Evolutionary conservation across 2,329 filamentous ascomycete species (phyloP), one percentile per base, ranked within the genome.

Genomic region (Colletotrichum neosansevieriae): DNA sequence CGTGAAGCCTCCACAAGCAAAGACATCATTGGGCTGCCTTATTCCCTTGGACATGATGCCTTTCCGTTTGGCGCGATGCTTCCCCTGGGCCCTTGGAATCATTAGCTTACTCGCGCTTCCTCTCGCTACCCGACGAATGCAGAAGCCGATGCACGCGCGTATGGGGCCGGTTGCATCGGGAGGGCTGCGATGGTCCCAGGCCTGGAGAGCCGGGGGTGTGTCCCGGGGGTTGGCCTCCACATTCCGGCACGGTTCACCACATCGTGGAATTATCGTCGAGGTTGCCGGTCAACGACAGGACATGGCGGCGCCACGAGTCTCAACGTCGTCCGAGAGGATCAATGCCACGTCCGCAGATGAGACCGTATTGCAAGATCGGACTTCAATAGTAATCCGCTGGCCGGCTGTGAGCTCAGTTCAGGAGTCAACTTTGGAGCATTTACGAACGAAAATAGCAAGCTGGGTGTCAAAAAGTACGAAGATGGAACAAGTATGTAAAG

Each of bases 271-370:
- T n/a, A 58, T 24, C 65, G n/a, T 17, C 45, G 5, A 44, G 24
- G 61, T 69, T 66, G 66, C 61, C 49, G 49, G 49, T 38, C 61
- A 49, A 65, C 65, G 21, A 36, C 21, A 42, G 40, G 36, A 34
- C 56, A 64, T 58, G 65, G 65, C 61, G 65, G 47, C 61, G 54
- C 65, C 65, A 65, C 65, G 40, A 50, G 61, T 65, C 38, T 53
- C 42, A 38, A 54, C 40, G 15, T 45, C 54, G 34, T 65, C 60
- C 49, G 15, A 50, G 61, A 21, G 61, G 56, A 60, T 57, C 49
- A 58, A 34, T 42, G 65, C 53, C 17, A 56, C 62, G 19, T 40
- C 66, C 62, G 56, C 12, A 57, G 15, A 44, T 44, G 54, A 36
- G 54, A 69, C 34, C 19, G 21, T 19, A 13, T 38, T 11, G 51